Conservation (phyloP, 495 filamentous ascomycete species). For the Penicillium argentinense region DNA sequence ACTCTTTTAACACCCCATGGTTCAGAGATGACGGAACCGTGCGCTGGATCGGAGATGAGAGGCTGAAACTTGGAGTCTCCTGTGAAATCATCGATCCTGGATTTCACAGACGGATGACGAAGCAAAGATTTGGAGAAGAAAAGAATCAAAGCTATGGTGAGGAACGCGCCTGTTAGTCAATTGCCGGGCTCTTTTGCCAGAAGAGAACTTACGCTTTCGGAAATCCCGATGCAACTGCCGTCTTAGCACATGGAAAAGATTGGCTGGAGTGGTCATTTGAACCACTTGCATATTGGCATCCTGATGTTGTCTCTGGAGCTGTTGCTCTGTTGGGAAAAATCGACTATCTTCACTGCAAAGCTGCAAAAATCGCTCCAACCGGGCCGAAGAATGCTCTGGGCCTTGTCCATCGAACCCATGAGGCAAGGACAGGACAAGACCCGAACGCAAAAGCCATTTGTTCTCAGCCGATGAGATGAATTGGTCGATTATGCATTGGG, state of each 20-base stretch:
- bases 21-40: slow-evolving; percentile 70
- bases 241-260: slow-evolving; percentile 93
- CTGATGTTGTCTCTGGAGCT: slow-evolving; percentile 96
- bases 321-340: slow-evolving; percentile 79
- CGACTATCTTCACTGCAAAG: slow-evolving; percentile 97
- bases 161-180: slow-evolving; percentile 34
- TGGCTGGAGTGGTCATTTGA: slow-evolving; percentile 88
- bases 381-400: slow-evolving; percentile 95
- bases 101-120: slow-evolving; percentile 87
- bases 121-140: slow-evolving; percentile 98
- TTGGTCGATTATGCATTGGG: slow-evolving; percentile 98
- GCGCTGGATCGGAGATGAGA: slow-evolving; percentile 87
- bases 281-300: slow-evolving; percentile 99
- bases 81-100: slow-evolving; percentile 82
- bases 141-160: slow-evolving; percentile 77
- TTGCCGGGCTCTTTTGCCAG: slow-evolving; percentile 58
- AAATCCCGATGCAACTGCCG: slow-evolving; percentile 99
- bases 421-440: slow-evolving; percentile 88
- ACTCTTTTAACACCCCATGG: slow-evolving; percentile 88
- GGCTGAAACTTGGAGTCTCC: slow-evolving; percentile 91
- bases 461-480: slow-evolving; percentile 96
- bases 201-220: slow-evolving; percentile 79
- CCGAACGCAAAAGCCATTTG: slow-evolving; percentile 97
- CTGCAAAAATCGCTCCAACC: slow-evolving; percentile 96
- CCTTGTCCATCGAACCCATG: slow-evolving; percentile 99